These are phyloP conservation scores for Beauveria varroae DNA, from an alignment of 2,329 filamentous ascomycete species.

Conservation along the genomic window DNA sequence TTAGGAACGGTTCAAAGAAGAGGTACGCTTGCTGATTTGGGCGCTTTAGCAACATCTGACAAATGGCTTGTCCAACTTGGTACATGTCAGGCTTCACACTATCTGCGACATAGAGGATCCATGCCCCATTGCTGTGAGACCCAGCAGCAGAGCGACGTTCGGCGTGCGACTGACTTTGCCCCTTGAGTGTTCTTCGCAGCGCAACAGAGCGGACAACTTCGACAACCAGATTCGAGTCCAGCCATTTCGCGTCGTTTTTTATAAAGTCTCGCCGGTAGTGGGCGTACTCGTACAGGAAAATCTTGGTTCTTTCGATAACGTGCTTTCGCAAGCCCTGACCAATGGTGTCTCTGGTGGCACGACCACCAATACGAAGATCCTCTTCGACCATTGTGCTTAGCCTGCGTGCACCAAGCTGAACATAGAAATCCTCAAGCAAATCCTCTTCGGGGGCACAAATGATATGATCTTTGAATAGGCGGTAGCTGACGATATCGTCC, in stretches of 20 bases:
- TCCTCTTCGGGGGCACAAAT: conserved; percentile 90
- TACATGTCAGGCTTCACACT: conserved; percentile 70
- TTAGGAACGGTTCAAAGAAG: conserved; percentile 85
- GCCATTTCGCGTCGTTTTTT: conserved; percentile 81
- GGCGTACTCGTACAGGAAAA: conserved; percentile 74
- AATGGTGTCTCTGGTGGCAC: conserved; percentile 58
- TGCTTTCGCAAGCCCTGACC: conserved; percentile 67
- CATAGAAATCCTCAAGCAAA: conserved; percentile 74
- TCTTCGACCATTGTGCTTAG: conserved; percentile 74
- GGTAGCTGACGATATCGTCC: conserved; percentile 85
- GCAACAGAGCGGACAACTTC: conserved; percentile 71
- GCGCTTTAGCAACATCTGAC: conserved; percentile 68
- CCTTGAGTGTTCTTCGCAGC: conserved; percentile 67
- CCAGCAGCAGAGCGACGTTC: conserved; percentile 71
- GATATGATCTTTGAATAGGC: conserved; percentile 76
- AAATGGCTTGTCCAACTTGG: conserved; percentile 83
- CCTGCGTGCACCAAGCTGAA: conserved; percentile 67
- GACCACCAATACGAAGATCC: conserved; percentile 62
- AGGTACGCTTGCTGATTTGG: conserved; percentile 85
- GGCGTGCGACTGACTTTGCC: conserved; percentile 59
- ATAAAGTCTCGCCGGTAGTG: conserved; percentile 70
- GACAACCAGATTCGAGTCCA: conserved; percentile 77
- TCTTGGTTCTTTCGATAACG: conserved; percentile 77
- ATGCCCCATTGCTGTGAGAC: conserved; percentile 43
- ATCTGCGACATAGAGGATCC: conserved; percentile 69